These are phyloP conservation scores for Adansonia gregorii DNA, from an alignment of 441 rosid genomes.

Conservation along the genomic window DNA sequence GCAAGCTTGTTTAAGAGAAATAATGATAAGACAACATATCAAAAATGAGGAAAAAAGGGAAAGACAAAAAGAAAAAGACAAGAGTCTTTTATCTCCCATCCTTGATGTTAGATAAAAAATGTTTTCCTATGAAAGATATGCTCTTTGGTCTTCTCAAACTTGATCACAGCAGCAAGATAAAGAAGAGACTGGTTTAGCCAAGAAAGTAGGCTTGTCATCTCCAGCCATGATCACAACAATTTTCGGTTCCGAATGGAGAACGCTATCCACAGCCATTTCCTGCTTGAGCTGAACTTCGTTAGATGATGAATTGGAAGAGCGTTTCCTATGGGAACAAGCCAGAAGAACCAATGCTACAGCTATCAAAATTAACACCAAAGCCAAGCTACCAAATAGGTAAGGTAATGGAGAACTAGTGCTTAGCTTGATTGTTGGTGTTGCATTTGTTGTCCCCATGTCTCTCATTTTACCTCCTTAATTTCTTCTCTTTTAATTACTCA, in stretches of 20 bases:
- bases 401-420: conserved; percentile 35
- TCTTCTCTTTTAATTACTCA: not conserved
- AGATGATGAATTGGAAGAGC: conserved; percentile 19
- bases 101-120: not conserved
- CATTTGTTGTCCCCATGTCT: conserved; percentile 10
- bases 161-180: conserved; percentile 34
- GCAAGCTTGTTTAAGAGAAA: not conserved
- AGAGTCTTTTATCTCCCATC: not conserved
- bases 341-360: conserved; percentile 38
- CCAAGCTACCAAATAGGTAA: conserved; percentile 41
- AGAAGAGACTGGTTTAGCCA: conserved; percentile 47
- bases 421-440: conserved; percentile 31
- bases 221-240: conserved; percentile 75
- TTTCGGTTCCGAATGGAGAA: conserved; percentile 37
- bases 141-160: conserved; percentile 13
- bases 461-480: not conserved
- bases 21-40: not conserved
- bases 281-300: conserved; percentile 22
- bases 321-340: conserved; percentile 31
- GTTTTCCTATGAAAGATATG: not conserved
- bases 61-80: not conserved
- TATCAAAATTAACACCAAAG: conserved; percentile 35
- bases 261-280: not conserved
- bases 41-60: not conserved
- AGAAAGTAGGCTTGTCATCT: conserved; percentile 52